Evolutionary conservation across 208 protist species (phyloP).

Genomic region (Trypanosoma lewisi): DNA sequence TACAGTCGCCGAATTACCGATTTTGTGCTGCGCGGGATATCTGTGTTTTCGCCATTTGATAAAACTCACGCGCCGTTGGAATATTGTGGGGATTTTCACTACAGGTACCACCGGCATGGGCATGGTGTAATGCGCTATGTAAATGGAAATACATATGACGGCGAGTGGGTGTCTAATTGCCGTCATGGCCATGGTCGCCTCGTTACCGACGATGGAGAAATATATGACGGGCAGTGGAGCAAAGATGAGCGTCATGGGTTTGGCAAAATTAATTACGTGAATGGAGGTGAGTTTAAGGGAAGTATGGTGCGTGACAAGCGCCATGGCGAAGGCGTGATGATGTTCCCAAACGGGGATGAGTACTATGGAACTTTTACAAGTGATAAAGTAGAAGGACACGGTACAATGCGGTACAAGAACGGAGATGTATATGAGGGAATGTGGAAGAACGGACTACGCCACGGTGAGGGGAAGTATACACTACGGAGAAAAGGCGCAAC

Average conservation of each 20-base stretch:
- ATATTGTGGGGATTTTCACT: constrained; percentile 74
- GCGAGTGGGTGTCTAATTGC: constrained; percentile 68
- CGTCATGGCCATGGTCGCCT: constrained; percentile 78
- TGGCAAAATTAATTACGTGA: constrained; percentile 58
- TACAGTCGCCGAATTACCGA: constrained; percentile 38
- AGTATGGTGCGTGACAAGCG: constrained; percentile 56
- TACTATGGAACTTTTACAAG: constrained; percentile 74
- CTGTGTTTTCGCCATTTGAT: constrained; percentile 75
- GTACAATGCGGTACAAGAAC: constrained; percentile 41
- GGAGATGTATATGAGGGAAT: constrained; percentile 53
- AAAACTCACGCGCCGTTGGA: constrained; percentile 42
- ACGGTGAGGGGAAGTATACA: constrained; percentile 83
- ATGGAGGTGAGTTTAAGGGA: constrained; percentile 77
- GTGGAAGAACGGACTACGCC: constrained; percentile 80
- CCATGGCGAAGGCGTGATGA: constrained; percentile 76
- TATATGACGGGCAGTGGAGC: constrained; percentile 84
- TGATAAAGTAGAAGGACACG: constrained; percentile 65
- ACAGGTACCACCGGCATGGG: constrained; percentile 60
- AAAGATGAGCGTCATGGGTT: constrained; percentile 69
- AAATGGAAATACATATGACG: constrained; percentile 85
- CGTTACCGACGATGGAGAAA: constrained; percentile 71
- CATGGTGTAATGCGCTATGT: constrained; percentile 61
- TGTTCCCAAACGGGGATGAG: constrained; percentile 83
- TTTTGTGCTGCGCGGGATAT: constrained; percentile 60
- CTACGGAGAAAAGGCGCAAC: constrained; percentile 70